These are phyloP conservation scores for Eucalyptus sp. DNA, from an alignment of 345 rosid species.

Conservation along the genomic window DNA sequence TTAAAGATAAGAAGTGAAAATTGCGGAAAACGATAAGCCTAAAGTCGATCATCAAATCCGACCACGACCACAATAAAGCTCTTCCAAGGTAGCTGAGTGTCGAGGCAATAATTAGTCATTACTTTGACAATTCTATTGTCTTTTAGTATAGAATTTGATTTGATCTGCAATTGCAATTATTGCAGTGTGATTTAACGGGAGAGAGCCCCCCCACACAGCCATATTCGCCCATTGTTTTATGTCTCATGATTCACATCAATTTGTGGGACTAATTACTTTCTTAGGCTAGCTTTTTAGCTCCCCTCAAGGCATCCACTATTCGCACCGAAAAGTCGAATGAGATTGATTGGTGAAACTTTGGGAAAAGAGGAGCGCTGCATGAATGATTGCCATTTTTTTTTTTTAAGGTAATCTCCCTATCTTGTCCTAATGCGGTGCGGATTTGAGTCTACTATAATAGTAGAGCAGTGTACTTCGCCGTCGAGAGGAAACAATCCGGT, in stretches of 20 bases:
- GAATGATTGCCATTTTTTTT: not conserved
- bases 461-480: not conserved
- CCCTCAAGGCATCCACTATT: not conserved
- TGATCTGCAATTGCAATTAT: not conserved
- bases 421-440: not conserved
- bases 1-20: not conserved
- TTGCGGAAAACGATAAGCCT: not conserved
- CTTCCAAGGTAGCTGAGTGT: not conserved
- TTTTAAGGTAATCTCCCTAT: not conserved
- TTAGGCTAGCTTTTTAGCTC: not conserved
- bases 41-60: not conserved
- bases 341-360: not conserved
- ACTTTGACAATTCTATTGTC: not conserved
- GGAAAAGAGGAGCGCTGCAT: not conserved
- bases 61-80: not conserved
- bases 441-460: not conserved
- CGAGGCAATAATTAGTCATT: not conserved
- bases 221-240: not conserved
- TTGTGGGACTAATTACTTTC: not conserved
- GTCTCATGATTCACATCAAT: not conserved
- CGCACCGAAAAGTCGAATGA: not conserved
- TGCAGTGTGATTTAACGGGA: not conserved
- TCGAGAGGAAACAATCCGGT: not conserved
- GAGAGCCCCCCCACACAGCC: not conserved
- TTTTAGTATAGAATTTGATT: not conserved